A percentile compares a stretch with the other conserved stretches of the same genome.
These are phyloP conservation scores for Metschnikowia bowlesiae DNA, from an alignment of 805 yeast genomes.

Conservation along the genomic window DNA sequence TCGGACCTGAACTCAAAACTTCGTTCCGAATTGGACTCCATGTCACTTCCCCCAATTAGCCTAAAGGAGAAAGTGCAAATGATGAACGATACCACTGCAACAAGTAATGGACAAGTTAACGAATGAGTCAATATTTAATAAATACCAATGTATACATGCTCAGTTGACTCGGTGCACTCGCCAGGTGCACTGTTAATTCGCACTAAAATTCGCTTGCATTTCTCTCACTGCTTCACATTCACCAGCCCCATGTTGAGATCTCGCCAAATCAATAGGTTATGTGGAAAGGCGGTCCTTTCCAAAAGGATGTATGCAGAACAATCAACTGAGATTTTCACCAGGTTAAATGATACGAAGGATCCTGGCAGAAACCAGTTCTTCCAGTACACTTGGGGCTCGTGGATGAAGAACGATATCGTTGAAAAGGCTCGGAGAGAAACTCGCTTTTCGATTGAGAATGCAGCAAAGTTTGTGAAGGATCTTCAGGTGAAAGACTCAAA, in stretches of 20 bases:
- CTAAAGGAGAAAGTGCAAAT: conserved; percentile 42
- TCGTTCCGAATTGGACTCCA: conserved; percentile 7
- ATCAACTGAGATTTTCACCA: conserved; percentile 47
- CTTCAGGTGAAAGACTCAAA: conserved; percentile 32
- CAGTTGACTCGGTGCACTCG: neutral
- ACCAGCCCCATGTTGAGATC: neutral
- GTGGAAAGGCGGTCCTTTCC: neutral
- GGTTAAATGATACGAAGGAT: conserved; percentile 55
- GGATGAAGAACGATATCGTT: conserved; percentile 74
- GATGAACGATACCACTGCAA: conserved; percentile 19
- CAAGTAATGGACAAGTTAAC: neutral
- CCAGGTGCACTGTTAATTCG: neutral
- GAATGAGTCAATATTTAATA: neutral
- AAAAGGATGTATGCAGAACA: conserved; percentile 8
- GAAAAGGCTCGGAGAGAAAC: conserved; percentile 79
- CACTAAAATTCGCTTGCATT: neutral
- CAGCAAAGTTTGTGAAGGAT: conserved; percentile 48
- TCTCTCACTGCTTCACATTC: neutral
- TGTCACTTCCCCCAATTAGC: conserved; percentile 36
- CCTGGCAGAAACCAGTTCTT: conserved; percentile 71
- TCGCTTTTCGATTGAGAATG: conserved; percentile 75
- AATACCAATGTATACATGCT: neutral
- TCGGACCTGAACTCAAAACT: neutral
- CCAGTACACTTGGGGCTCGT: conserved; percentile 91
- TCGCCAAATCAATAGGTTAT: neutral